phyloP scores from a whole-genome alignment of 768 basidiomycete species.

The Trametopsis cervina region DNA sequence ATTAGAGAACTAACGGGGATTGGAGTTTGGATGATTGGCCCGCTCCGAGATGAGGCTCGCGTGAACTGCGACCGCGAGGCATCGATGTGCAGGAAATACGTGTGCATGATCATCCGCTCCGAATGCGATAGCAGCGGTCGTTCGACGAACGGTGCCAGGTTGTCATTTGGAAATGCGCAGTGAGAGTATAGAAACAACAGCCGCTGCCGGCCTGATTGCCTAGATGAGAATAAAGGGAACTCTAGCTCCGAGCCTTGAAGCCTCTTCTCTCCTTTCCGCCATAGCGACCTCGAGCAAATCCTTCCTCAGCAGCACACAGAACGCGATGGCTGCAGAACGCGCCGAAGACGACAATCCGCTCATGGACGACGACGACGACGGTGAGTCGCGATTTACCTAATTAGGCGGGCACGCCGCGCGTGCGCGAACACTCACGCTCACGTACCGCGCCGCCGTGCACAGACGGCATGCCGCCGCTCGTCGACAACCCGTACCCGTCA shows the following conservation, averaged over 20 bases:
- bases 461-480: conserved; percentile 33
- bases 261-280: conserved; percentile 10
- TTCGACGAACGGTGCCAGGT: too few species aligned
- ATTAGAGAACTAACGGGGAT: too few species aligned
- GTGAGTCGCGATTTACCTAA: too few species aligned
- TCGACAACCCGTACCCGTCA: conserved; percentile 45
- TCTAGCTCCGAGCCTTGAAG: conserved; percentile 17
- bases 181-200: too few species aligned
- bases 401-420: conserved; percentile 9
- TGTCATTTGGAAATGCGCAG: too few species aligned
- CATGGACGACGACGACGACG: conserved; percentile 13
- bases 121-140: too few species aligned
- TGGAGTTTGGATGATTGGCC: too few species aligned
- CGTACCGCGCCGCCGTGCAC: conserved; percentile 13
- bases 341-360: conserved; percentile 8
- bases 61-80: too few species aligned
- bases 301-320: not conserved
- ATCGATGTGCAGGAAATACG: too few species aligned
- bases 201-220: conserved; percentile 18
- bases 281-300: conserved; percentile 2
- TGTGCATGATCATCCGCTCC: too few species aligned
- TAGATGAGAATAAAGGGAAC: conserved; percentile 24
- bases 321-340: conserved; percentile 4
- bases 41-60: too few species aligned
- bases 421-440: conserved; percentile 19